Evolutionary conservation across 2,329 filamentous ascomycete species (phyloP), one percentile per base, ranked within the genome.

Genomic region (Zymoseptoria crescenta): DNA sequence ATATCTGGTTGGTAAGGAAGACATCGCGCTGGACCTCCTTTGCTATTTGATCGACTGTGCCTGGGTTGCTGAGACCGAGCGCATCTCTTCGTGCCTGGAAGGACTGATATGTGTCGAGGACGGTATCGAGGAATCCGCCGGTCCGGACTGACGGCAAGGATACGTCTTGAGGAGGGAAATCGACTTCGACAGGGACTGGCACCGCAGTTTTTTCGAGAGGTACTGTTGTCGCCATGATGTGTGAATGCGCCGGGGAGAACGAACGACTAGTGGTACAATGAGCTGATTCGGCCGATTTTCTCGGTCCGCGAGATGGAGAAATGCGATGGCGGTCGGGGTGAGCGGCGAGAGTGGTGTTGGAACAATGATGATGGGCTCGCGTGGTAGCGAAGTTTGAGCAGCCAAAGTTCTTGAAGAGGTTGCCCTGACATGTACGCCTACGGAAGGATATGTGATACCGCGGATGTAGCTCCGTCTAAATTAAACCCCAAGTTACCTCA

Each of bases 11-110:
- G 79, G 88, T 94, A 71, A 96, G 85, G 74, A 97, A 87, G 69
- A 96, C 92, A 83, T 96, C 92, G 77, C 92, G 91, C 80, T 95
- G 88, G 64, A 96, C 91, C 80, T 99, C 94, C 74, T 88, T 87
- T 68, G 88, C 84, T 74, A 96, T 87, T 72, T 86, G 87, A 77
- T 99, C 94, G 67, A 96, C 87, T 56, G 89, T 92, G 70, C 94
- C 94, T 49, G 94, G 94, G 77, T 97, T 97, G 67, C 87, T 83
- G 68, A 99, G 82, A 63, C 92, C 93, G 65, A 99, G 83, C 77
- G 89, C 88, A 69, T 87, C 88, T 80, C 94, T 88, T 78, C 89
- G 86, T 69, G 94, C 89, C 64, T 87, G 87, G 74, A 97, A 95
- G 56, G 86, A 84, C 70, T 81, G 83, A 78, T 94, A 88, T 76